These are phyloP conservation scores for Lactifluus rugatus DNA, from an alignment of 768 basidiomycete genomes.

Conservation along the genomic window DNA sequence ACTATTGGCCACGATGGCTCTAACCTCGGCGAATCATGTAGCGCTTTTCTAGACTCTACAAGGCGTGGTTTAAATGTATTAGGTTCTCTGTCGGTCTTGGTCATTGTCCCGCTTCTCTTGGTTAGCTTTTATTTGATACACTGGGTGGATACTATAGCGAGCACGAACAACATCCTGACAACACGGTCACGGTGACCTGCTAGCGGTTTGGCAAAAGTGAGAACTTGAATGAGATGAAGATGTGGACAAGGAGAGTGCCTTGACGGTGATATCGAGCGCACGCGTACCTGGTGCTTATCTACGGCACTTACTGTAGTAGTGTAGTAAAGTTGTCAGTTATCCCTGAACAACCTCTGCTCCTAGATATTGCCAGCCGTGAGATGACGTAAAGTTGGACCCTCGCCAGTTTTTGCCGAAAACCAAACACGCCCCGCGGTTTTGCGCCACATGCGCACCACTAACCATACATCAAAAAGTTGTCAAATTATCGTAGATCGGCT, in stretches of 20 bases:
- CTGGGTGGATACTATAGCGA: neutral
- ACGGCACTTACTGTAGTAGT: neutral
- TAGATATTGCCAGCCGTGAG: neutral
- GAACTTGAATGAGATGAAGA: neutral
- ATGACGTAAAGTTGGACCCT: neutral
- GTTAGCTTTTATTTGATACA: neutral
- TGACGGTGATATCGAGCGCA: neutral
- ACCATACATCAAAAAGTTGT: neutral
- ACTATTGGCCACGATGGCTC: constrained; percentile 13
- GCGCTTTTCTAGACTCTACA: neutral
- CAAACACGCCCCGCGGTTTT: neutral
- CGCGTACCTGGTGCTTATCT: neutral
- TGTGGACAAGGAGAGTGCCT: neutral
- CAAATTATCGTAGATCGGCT: neutral
- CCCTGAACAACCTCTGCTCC: no score
- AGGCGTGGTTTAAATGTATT: neutral
- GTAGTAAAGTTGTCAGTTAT: no score
- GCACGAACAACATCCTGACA: neutral
- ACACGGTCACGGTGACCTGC: neutral
- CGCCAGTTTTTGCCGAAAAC: no score
- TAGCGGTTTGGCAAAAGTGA: neutral
- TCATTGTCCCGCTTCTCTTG: neutral
- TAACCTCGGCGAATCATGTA: neutral
- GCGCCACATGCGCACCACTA: neutral
- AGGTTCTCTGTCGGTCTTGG: neutral